These are phyloP conservation scores for Ganoderma leucocontextum DNA, from an alignment of 1,284 basidiomycete genomes.

Conservation along the genomic window DNA sequence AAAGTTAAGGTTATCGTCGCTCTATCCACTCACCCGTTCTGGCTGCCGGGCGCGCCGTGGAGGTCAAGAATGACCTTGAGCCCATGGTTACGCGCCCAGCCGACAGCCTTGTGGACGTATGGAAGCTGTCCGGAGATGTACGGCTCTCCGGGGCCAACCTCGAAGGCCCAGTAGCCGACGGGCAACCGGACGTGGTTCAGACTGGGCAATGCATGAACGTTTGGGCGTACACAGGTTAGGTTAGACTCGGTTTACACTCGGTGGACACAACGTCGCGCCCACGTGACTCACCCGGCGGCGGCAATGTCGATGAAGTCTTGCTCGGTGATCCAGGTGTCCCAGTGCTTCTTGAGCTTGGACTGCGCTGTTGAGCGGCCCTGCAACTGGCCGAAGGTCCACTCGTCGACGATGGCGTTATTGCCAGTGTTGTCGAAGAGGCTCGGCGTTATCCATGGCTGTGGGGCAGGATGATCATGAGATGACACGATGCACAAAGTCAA, in stretches of 20 bases:
- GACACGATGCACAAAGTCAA: slow-evolving; percentile 13
- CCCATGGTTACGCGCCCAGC: slow-evolving; percentile 80
- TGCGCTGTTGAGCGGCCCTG: slow-evolving; percentile 61
- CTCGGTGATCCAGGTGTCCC: slow-evolving; percentile 85
- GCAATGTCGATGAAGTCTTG: slow-evolving; percentile 78
- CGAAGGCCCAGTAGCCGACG: slow-evolving; percentile 94
- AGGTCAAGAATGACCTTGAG: slow-evolving; percentile 87
- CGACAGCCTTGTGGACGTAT: slow-evolving; percentile 77
- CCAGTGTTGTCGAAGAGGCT: slow-evolving; percentile 86
- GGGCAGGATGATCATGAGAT: slow-evolving; percentile 16
- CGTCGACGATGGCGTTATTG: slow-evolving; percentile 77
- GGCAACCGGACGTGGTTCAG: slow-evolving; percentile 89
- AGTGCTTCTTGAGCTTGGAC: slow-evolving; percentile 67
- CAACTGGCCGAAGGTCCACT: slow-evolving; percentile 84
- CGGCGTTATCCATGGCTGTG: slow-evolving; percentile 85
- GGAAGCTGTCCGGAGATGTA: slow-evolving; percentile 84
- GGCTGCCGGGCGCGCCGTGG: slow-evolving; percentile 86
- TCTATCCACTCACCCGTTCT: slow-evolving; percentile 69
- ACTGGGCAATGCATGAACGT: slow-evolving; percentile 45
- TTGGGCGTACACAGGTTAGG: not conserved
- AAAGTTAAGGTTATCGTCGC: not conserved
- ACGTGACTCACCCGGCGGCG: slow-evolving; percentile 67
- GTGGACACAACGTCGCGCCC: slow-evolving; percentile 28
- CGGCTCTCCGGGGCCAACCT: slow-evolving; percentile 82
- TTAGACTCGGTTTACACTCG: slow-evolving; percentile 13